These are phyloP conservation scores for Penicillium subrubescens DNA, from an alignment of 495 filamentous ascomycete species.

Conservation along the genomic window DNA sequence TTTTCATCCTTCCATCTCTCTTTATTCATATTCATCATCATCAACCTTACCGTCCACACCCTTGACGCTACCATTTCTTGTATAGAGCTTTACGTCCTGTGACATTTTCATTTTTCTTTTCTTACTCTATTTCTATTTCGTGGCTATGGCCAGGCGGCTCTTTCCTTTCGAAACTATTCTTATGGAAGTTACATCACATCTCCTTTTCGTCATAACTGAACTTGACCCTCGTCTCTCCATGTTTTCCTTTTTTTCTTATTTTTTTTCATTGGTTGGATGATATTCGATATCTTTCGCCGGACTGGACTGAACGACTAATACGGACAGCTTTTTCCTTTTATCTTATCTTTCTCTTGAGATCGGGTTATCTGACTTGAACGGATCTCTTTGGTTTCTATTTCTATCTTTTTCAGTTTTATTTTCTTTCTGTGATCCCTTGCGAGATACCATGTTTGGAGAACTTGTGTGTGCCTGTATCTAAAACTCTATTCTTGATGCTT, in stretches of 20 bases:
- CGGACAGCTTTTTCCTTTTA: slow-evolving; percentile 10
- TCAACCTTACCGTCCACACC: not conserved
- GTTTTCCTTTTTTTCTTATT: not conserved
- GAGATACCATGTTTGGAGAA: slow-evolving; percentile 34
- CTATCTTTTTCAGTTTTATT: slow-evolving; percentile 8
- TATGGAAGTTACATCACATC: not conserved
- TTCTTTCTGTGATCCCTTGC: slow-evolving; percentile 23
- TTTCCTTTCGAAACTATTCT: not conserved
- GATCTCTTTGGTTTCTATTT: slow-evolving; percentile 6
- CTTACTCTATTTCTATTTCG: slow-evolving; percentile 10
- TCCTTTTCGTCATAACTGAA: slow-evolving; percentile 3
- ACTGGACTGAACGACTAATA: slow-evolving; percentile 28
- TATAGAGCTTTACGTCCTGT: slow-evolving; percentile 19
- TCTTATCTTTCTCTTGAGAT: not conserved
- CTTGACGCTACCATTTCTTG: not conserved
- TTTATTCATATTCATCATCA: not conserved
- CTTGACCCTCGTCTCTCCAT: slow-evolving; percentile 1
- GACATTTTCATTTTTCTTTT: not conserved
- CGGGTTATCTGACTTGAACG: not conserved
- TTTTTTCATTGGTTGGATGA: slow-evolving; percentile 7
- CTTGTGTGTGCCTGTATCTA: slow-evolving; percentile 26
- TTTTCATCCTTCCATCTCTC: slow-evolving; percentile 10
- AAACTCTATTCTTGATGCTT: slow-evolving; percentile 17
- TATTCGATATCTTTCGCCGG: slow-evolving; percentile 1
- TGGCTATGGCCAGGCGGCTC: slow-evolving; percentile 25